phyloP scores from a whole-genome alignment of 1,139 yeast genomes.

The Pneumocystis jirovecii region DNA sequence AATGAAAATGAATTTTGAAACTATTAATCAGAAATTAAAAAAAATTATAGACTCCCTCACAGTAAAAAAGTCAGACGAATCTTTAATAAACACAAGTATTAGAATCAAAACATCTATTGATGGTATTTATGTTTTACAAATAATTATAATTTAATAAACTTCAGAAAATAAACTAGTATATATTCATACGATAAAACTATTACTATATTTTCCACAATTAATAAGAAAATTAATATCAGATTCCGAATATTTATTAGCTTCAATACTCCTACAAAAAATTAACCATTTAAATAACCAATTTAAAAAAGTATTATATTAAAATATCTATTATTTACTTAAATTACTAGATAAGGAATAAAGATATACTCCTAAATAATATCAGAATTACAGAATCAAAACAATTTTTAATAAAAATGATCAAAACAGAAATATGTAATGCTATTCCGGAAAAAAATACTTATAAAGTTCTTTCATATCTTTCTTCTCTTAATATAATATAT shows the following conservation, averaged over 20 bases:
- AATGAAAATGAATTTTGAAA: neutral
- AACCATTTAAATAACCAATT: neutral
- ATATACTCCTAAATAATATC: neutral
- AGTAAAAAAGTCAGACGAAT: neutral
- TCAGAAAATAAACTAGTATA: neutral
- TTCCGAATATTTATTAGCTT: neutral
- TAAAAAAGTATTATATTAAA: neutral
- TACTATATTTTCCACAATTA: neutral
- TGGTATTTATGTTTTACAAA: neutral
- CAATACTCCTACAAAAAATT: neutral
- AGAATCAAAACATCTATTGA: neutral
- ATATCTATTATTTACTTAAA: neutral
- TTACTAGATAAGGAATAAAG: neutral
- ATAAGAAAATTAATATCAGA: neutral
- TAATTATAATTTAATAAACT: neutral
- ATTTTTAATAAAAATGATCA: neutral
- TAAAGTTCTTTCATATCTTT: neutral
- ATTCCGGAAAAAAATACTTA: neutral
- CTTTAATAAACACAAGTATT: neutral
- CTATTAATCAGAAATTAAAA: neutral
- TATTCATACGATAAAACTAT: neutral
- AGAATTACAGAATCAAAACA: neutral
- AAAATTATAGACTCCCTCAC: neutral
- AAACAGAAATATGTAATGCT: neutral
- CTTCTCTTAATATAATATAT: neutral